Evolutionary conservation across 192 early-diverging fungal species (phyloP).

Genomic region (Backusella sp.): DNA sequence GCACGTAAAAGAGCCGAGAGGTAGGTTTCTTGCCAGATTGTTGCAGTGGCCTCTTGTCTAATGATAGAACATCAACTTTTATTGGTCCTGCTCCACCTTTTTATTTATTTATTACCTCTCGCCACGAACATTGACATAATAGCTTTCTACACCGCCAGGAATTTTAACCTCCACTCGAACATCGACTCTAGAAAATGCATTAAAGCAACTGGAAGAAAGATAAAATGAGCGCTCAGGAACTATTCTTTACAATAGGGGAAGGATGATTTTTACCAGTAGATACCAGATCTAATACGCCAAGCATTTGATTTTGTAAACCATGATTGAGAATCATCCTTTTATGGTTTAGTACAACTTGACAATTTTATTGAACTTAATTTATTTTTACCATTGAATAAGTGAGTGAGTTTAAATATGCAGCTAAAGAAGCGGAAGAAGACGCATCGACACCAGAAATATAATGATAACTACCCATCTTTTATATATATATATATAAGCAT

Average conservation of each 20-base stretch:
- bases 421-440: constrained; percentile 94
- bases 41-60: constrained; percentile 68
- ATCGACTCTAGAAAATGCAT: constrained; percentile 96
- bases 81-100: not conserved
- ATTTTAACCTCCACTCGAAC: constrained; percentile 97
- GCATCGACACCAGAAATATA: constrained; percentile 81
- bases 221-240: too few species aligned
- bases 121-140: constrained; percentile 84
- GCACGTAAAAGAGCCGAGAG: constrained; percentile 87
- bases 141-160: constrained; percentile 96
- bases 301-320: constrained; percentile 65
- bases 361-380: not conserved
- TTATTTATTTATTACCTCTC: constrained; percentile 62
- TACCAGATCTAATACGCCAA: constrained; percentile 65
- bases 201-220: constrained; percentile 74
- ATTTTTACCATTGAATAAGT: constrained; percentile 78
- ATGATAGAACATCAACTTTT: not conserved
- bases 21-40: constrained; percentile 92
- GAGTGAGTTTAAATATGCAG: constrained; percentile 96
- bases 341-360: not conserved
- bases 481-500: constrained; percentile 4
- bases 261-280: constrained; percentile 50
- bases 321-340: constrained; percentile 61
- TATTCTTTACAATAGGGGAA: not conserved
- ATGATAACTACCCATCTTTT: constrained; percentile 82